phyloP scores from a whole-genome alignment of 2,329 filamentous ascomycete genomes.

The Tothia fuscella region DNA sequence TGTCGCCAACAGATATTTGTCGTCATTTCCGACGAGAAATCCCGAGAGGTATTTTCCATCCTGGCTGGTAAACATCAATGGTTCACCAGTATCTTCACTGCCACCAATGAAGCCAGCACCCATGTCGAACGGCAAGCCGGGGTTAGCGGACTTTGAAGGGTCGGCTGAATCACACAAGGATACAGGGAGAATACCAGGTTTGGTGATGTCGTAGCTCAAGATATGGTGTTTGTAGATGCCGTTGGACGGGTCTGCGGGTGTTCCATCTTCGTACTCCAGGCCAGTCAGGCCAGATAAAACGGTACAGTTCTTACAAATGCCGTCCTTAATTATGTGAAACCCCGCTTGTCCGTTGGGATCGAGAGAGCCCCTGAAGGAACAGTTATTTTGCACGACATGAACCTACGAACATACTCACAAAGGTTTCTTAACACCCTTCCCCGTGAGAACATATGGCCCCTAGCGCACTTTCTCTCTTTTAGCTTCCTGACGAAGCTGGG shows the following conservation, averaged over 20 bases:
- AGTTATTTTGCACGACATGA: not conserved
- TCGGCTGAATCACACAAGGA: not conserved
- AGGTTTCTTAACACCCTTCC: not conserved
- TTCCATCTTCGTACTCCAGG: not conserved
- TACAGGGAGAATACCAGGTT: not conserved
- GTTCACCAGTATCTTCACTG: not conserved
- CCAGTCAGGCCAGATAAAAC: not conserved
- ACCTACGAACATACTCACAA: not conserved
- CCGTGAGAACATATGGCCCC: not conserved
- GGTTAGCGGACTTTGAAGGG: not conserved
- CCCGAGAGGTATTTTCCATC: not conserved
- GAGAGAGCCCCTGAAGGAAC: not conserved
- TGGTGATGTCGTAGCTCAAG: not conserved
- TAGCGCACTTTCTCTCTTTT: not conserved
- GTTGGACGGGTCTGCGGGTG: not conserved
- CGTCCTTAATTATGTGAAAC: not conserved
- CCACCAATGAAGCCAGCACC: not conserved
- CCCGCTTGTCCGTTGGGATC: not conserved
- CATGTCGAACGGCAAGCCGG: not conserved
- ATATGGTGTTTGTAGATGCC: constrained; percentile 1
- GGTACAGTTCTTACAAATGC: not conserved
- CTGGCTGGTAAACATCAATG: not conserved
- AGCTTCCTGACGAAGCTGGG: not conserved
- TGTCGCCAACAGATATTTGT: constrained; percentile 1
- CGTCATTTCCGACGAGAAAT: not conserved